phyloP scores from a whole-genome alignment of 805 yeast genomes.

The Suhomyces sp. region DNA sequence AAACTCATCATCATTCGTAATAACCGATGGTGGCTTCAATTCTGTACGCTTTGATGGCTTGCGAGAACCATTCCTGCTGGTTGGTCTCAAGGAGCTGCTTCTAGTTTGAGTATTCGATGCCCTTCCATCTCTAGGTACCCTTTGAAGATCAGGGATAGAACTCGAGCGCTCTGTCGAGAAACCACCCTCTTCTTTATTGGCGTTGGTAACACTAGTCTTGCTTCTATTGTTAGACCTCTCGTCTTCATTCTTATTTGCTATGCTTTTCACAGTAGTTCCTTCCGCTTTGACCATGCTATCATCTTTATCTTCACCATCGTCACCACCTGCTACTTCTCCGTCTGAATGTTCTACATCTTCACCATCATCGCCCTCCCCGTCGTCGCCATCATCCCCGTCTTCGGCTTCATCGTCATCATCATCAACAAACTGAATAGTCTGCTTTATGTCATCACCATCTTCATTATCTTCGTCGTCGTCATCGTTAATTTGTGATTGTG shows the following conservation, averaged over 20 bases:
- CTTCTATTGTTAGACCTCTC: too few species aligned
- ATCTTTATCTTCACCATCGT: background rate
- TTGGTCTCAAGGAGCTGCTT: background rate
- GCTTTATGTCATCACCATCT: slow-evolving; percentile 34
- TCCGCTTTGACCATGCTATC: too few species aligned
- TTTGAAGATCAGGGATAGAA: too few species aligned
- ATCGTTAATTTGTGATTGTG: slow-evolving; percentile 63
- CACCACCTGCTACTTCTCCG: background rate
- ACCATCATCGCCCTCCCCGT: slow-evolving; percentile 6
- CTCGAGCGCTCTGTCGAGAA: too few species aligned
- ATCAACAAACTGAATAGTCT: slow-evolving; percentile 60
- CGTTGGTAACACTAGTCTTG: too few species aligned
- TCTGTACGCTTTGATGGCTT: slow-evolving; percentile 3
- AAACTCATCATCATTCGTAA: slow-evolving; percentile 36
- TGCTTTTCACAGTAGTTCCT: too few species aligned
- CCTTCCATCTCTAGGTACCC: slow-evolving; percentile 9
- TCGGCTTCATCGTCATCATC: slow-evolving; percentile 36
- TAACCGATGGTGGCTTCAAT: slow-evolving; percentile 32
- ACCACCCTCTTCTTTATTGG: too few species aligned
- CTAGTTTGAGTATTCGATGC: background rate
- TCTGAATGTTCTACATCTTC: slow-evolving; percentile 1
- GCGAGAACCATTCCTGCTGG: background rate
- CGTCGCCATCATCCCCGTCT: slow-evolving; percentile 14
- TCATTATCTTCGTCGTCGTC: slow-evolving; percentile 56
- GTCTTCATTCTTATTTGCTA: too few species aligned